phyloP scores from a whole-genome alignment of 257 asterid genomes.

The Solanum acaule region DNA sequence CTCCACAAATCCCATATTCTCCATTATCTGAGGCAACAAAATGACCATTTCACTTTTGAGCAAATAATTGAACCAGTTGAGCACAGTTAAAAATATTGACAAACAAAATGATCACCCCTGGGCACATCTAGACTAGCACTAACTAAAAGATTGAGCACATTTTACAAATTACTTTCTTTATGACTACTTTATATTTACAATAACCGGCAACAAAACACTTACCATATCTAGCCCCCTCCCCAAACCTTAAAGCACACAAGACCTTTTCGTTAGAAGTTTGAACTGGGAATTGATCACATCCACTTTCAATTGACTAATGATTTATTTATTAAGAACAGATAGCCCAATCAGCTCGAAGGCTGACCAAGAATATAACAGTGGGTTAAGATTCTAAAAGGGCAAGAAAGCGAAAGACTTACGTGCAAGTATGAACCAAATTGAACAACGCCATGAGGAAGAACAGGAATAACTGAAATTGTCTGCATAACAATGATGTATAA shows the following conservation, averaged over 20 bases:
- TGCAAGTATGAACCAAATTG: slow-evolving; percentile 68
- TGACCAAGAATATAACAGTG: neutral
- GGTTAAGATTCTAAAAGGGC: neutral
- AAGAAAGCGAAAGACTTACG: slow-evolving; percentile 21
- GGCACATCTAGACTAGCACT: neutral
- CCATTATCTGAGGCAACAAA: slow-evolving; percentile 49
- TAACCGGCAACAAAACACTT: neutral
- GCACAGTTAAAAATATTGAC: neutral
- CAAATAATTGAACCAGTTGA: neutral
- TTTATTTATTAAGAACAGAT: neutral
- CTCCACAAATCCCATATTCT: slow-evolving; percentile 51
- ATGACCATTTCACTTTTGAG: neutral
- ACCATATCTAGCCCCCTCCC: neutral
- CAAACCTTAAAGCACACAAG: neutral
- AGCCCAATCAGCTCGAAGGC: neutral
- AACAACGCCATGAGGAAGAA: slow-evolving; percentile 88
- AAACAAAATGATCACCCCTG: neutral
- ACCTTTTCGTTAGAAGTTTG: neutral
- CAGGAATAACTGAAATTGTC: slow-evolving; percentile 85
- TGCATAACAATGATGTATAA: slow-evolving; percentile 14
- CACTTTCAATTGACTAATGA: neutral
- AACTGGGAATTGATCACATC: neutral
- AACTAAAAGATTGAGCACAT: neutral
- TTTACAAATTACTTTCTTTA: neutral
- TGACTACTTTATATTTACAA: neutral